Percentiles rank a stretch among this genome's conserved stretches.
These are phyloP conservation scores for Hypoxylon sp. DNA, from an alignment of 2,329 filamentous ascomycete genomes.

Conservation along the genomic window DNA sequence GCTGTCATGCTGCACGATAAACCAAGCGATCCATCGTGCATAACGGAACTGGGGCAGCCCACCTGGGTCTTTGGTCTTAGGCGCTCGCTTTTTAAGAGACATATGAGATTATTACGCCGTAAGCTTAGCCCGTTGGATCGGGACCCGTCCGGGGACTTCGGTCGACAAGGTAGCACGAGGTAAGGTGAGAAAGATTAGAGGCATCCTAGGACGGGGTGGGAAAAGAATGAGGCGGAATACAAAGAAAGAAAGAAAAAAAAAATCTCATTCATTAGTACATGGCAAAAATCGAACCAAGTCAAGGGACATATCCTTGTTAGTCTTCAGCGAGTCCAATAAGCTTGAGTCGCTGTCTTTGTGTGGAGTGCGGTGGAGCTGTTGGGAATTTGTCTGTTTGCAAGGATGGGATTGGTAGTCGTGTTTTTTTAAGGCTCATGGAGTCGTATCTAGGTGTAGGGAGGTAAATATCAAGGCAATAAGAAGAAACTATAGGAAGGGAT, in stretches of 20 bases:
- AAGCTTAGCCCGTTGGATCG: slow-evolving; percentile 33
- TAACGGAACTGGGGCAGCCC: slow-evolving; percentile 33
- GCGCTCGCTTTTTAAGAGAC: too few species aligned
- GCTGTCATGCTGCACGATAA: slow-evolving; percentile 34
- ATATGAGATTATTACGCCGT: slow-evolving; percentile 31
- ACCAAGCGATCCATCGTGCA: slow-evolving; percentile 32
- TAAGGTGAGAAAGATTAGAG: slow-evolving; percentile 20
- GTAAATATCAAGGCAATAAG: slow-evolving; percentile 2
- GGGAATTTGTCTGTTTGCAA: too few species aligned
- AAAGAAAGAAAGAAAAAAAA: slow-evolving; percentile 13
- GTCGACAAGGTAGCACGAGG: slow-evolving; percentile 24
- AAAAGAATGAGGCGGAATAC: slow-evolving; percentile 18
- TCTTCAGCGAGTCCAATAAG: slow-evolving; percentile 29
- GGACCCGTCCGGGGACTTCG: slow-evolving; percentile 28
- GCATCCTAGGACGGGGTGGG: slow-evolving; percentile 11
- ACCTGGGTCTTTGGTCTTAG: too few species aligned
- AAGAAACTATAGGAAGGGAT: background rate
- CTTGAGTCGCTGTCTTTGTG: slow-evolving; percentile 26
- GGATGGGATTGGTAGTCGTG: slow-evolving; percentile 17
- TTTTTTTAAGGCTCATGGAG: slow-evolving; percentile 1
- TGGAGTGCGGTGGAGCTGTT: slow-evolving; percentile 36
- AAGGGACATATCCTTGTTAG: slow-evolving; percentile 28
- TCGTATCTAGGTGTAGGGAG: slow-evolving; percentile 1
- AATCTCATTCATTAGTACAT: too few species aligned
- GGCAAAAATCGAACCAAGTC: slow-evolving; percentile 19